phyloP scores from a whole-genome alignment of 2,329 filamentous ascomycete genomes.

The Malbranchea cinnamomea region DNA sequence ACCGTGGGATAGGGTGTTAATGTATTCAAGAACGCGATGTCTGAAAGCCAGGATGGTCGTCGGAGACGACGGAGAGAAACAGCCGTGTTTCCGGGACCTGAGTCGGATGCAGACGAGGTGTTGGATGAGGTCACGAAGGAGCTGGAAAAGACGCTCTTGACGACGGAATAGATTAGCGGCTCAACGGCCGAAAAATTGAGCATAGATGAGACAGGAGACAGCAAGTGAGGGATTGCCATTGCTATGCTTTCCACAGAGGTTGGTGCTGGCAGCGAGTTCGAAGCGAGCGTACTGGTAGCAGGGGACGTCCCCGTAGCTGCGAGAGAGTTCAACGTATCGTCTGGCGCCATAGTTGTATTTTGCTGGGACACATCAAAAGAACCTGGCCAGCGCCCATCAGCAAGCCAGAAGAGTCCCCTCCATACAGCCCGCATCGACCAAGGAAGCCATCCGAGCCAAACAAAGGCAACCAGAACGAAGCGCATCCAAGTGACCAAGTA shows the following conservation, averaged over 20 bases:
- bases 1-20: conserved; percentile 53
- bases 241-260: conserved; percentile 14
- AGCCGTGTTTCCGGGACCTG: conserved; percentile 15
- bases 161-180: conserved; percentile 31
- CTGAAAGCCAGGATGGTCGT: conserved; percentile 40
- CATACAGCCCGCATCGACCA: conserved; percentile 85
- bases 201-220: conserved; percentile 25
- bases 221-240: conserved; percentile 16
- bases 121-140: conserved; percentile 17
- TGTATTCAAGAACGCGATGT: conserved; percentile 38
- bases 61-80: conserved; percentile 17
- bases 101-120: conserved; percentile 16
- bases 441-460: conserved; percentile 82
- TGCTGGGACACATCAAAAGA: conserved; percentile 14
- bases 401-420: conserved; percentile 89
- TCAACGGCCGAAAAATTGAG: conserved; percentile 28
- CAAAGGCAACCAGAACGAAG: conserved; percentile 59
- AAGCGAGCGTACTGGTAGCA: conserved; percentile 10
- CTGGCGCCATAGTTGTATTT: conserved; percentile 8
- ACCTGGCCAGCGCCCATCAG: conserved; percentile 54
- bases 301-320: conserved; percentile 17
- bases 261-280: conserved; percentile 14
- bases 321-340: conserved; percentile 12
- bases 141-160: conserved; percentile 28
- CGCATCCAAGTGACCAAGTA: conserved; percentile 66